Conservation (phyloP, 345 rosid species). For the Garcia nutans region DNA sequence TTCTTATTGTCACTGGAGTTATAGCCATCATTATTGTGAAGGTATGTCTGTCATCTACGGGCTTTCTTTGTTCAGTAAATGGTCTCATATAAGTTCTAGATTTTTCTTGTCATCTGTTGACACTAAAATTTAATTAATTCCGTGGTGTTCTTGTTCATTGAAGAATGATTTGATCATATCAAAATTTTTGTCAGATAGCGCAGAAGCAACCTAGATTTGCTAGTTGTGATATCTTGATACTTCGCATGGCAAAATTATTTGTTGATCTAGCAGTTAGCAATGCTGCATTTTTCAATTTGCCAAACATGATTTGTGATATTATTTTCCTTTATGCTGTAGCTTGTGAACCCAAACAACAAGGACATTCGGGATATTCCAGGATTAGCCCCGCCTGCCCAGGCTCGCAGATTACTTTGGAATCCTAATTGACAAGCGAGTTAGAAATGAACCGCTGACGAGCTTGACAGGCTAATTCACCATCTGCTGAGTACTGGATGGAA, state of each 20-base stretch:
- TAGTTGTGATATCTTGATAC: neutral
- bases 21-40: slow-evolving; percentile 86
- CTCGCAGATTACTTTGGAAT: slow-evolving; percentile 73
- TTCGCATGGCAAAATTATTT: neutral
- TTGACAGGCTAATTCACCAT: neutral
- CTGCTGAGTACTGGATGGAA: neutral
- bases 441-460: neutral
- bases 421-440: slow-evolving; percentile 22
- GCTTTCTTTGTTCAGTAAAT: neutral
- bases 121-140: neutral
- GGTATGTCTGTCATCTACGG: slow-evolving; percentile 35
- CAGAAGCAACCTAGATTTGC: neutral
- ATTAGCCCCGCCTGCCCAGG: slow-evolving; percentile 84
- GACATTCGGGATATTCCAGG: slow-evolving; percentile 89
- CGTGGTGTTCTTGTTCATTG: neutral
- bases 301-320: neutral
- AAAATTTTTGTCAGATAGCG: neutral
- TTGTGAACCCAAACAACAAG: slow-evolving; percentile 86
- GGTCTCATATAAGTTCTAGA: neutral
- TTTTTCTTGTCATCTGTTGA: neutral
- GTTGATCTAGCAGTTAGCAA: too few relatives aligned
- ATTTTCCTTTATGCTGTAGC: slow-evolving; percentile 36
- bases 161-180: neutral
- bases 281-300: too few relatives aligned
- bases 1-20: slow-evolving; percentile 81